Base-by-base conservation (phyloP, 2,329 filamentous ascomycete species). In the Botrytis byssoidea region DNA sequence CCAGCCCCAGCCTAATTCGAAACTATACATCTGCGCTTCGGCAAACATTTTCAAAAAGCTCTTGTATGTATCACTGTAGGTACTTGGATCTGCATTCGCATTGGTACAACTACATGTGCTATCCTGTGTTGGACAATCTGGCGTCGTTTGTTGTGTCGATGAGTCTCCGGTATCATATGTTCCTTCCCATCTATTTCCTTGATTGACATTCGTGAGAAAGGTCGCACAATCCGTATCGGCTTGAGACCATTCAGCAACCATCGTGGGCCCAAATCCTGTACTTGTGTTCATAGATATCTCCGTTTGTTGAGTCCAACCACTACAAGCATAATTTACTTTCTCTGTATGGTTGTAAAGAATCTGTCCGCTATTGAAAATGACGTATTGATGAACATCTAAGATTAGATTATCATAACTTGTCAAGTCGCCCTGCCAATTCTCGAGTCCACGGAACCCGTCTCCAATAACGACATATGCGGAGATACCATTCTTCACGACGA, bases 351-450 rank as follows among this genome's bases (percentile, higher is more conserved):
- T 91, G 80, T 92, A 91, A 66, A 89, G 88, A 80, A 99, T 92
- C 82, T 97, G 93, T 77, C 92, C 90, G 57, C 89, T 89, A 86
- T 99, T 98, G 88, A 99, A 99, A 82, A 98, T 98, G 80, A 97
- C 93, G 83, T 99, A 99, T 83, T 98, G 95, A 83, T 99, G 96
- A 55, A 97, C 96, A 83, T 99, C 96, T n/a, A 99, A 89, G 29
- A 97, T 88, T 77, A 98, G 86, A 76, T 91, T 88, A 65, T 91
- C 86, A 80, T 92, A 88, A 35, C 87, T 86, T 77, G 92, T 88
- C 77, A 98, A 88, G 81, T 92, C 87, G 59, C 93, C 93, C 81
- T 97, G 91, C 96, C 96, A 99, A 80, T 97, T 95, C 77, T 88
- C 87, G 7, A 98, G 88, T 18, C 95, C 95, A 84, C 97, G 89